A percentile compares a stretch with the other conserved stretches of the same genome.
phyloP scores from a whole-genome alignment of 1,284 basidiomycete genomes.

The Polyporus tsugae region DNA sequence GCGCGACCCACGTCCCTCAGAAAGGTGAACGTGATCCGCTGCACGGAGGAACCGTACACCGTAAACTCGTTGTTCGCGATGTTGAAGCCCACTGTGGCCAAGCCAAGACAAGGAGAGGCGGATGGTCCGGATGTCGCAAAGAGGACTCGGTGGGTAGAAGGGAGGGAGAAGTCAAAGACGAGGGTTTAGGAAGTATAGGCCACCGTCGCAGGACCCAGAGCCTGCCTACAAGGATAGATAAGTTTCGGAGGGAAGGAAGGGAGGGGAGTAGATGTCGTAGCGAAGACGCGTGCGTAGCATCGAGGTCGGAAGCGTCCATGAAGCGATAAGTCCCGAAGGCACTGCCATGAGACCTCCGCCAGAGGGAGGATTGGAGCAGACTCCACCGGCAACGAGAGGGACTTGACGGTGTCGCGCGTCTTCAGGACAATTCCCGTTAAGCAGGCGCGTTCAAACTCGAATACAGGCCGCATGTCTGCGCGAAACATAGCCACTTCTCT shows the following conservation, averaged over 20 bases:
- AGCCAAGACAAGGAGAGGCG: too few species aligned
- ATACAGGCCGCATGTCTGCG: not conserved
- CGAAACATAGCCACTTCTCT: not conserved
- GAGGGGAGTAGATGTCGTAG: not conserved
- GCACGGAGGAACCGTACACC: constrained; percentile 31
- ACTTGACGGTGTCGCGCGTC: not conserved
- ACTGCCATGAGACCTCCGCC: not conserved
- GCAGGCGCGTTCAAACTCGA: not conserved
- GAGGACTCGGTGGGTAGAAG: too few species aligned
- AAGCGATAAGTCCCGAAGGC: not conserved
- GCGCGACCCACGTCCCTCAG: constrained; percentile 38
- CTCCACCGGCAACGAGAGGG: not conserved
- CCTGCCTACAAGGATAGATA: not conserved
- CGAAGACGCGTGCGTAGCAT: not conserved
- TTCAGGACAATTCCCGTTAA: not conserved
- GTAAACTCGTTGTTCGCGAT: constrained; percentile 34
- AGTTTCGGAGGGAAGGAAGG: not conserved
- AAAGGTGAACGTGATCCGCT: constrained; percentile 35
- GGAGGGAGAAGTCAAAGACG: not conserved
- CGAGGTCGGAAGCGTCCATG: not conserved
- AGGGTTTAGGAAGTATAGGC: not conserved
- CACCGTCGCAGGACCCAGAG: not conserved
- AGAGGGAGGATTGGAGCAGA: not conserved
- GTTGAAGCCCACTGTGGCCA: constrained; percentile 43
- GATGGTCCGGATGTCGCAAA: too few species aligned